Base-by-base conservation (phyloP, 768 basidiomycete genomes). In the Mycena latifolia region DNA sequence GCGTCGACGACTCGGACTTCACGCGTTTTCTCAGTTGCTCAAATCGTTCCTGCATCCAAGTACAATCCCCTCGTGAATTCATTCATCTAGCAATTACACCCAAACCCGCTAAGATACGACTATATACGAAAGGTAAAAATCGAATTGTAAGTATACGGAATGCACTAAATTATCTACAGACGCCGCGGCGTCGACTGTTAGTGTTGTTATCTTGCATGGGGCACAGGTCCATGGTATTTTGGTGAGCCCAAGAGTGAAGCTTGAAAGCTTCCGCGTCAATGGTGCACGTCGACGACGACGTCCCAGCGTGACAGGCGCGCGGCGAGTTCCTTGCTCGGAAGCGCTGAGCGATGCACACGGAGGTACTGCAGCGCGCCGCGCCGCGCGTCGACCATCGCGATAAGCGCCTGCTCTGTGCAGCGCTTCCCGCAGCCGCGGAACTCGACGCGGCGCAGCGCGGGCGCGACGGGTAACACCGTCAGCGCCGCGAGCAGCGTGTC, bases 351-450 rank as follows among this genome's bases (percentile, higher is more conserved):
- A 18, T 67, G 66, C 37, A 67, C 45, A 14, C 66, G 61, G 27
- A 67, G 28, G 45, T 67, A 59, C 57, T 60, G 7, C 51, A 67
- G 47, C 33, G 55, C 52, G 12, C 66, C 60, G 22, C 1, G 20
- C 17, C 66, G 39, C 50, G 66, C 53, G 37, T 63, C 61, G 35
- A 67, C 52, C 66, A 67, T 63, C 24, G 25, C 31, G 37, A 67
- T 55, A 15, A 67, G 46, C 35, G 61, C 66, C 56, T 67, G 56
- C 52, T 67, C 66, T 24, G 61, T 63, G 61, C 66, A 67, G 22
- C 66, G 66, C 45, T 53, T 67, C 41, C 66, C 66, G 35, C 66
- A 67, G 41, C 59, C 41, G 48, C 66, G 60, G 55, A 67, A 67
- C 61, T 67, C 66, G 60, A 67, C 43, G 29, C 55, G 52, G 41